Evolutionary conservation across 331 rosid genomes (phyloP).

Genomic region (Arachis monticola): DNA sequence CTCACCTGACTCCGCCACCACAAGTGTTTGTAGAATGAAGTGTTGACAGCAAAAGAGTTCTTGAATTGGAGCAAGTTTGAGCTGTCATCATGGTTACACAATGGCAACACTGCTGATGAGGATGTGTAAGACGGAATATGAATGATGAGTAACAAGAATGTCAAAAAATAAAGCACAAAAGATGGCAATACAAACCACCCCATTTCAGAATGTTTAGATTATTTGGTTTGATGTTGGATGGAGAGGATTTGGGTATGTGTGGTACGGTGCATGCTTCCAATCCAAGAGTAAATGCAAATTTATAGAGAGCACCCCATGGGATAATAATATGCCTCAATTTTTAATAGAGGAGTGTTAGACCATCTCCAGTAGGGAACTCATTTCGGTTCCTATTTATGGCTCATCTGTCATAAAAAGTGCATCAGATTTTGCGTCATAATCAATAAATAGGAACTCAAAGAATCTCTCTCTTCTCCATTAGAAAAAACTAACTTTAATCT

Average conservation of each 20-base stretch:
- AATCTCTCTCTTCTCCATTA: no score
- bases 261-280: no score
- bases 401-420: no score
- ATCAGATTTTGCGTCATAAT: no score
- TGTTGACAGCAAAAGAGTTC: neutral
- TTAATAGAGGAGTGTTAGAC: no score
- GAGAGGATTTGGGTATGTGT: neutral
- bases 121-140: neutral
- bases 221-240: neutral
- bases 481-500: no score
- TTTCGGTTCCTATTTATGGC: no score
- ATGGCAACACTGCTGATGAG: neutral
- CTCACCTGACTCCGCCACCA: no score
- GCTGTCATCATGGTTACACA: neutral
- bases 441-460: no score
- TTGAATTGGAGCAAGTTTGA: slow-evolving; percentile 32
- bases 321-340: no score
- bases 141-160: neutral
- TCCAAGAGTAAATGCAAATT: neutral
- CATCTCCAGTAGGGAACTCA: no score
- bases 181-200: neutral
- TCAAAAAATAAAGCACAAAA: neutral
- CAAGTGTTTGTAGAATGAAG: no score
- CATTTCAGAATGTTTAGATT: neutral
- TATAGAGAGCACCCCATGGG: neutral